Base-by-base conservation (phyloP, 192 early-diverging fungal species). In the Gamsiella multidivaricata region DNA sequence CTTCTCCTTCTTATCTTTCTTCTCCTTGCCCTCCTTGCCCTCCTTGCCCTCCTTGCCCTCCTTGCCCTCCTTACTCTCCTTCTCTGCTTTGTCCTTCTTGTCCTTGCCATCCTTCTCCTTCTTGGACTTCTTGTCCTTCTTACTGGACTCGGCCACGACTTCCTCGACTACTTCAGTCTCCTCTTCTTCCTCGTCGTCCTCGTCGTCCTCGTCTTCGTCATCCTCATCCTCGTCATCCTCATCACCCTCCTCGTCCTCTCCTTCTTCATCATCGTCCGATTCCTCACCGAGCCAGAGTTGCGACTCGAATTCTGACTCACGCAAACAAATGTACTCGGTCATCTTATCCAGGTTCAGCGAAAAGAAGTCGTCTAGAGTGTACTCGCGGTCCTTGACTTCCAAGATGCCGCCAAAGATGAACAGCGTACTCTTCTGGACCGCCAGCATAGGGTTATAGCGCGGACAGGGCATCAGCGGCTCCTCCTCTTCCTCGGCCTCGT, bases 381-480 rank as follows among this genome's bases (percentile, higher is more conserved):
- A 80, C 65, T 93, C 91, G 47, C 84, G 79, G 51, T 85, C 82
- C 17, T 71, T 75, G n/a, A 83, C 70, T 63, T 93, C 91, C 26
- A 90, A 55, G 47, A 93, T 85, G 5, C 91, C 91, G 11, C 91
- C 91, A 67, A 83, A 88, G 46, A 92, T 58, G 55, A 87, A 87
- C 25, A 91, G 66, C 8, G 69, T 82, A 17, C 81, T 84, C 37
- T 83, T 82, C 20, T 82, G 71, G 18, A 90, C 86, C 5, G 83
- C 80, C 79, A 91, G 55, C 90, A 91, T 93, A 14, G 86, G 69
- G 68, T 91, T 91, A 66, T 88, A 93, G 5, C 91, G 84, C 10
- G 88, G 86, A 18, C 86, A 81, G 1, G 91, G 91, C 50, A 76
- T 65, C 29, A 79, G 33, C 0, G 69, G 61, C 41, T 85, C 83